Percentiles rank a stretch among this genome's conserved stretches.
Evolutionary conservation across 768 basidiomycete genomes (phyloP).

Genomic region (Cystobasidium onofrii): DNA sequence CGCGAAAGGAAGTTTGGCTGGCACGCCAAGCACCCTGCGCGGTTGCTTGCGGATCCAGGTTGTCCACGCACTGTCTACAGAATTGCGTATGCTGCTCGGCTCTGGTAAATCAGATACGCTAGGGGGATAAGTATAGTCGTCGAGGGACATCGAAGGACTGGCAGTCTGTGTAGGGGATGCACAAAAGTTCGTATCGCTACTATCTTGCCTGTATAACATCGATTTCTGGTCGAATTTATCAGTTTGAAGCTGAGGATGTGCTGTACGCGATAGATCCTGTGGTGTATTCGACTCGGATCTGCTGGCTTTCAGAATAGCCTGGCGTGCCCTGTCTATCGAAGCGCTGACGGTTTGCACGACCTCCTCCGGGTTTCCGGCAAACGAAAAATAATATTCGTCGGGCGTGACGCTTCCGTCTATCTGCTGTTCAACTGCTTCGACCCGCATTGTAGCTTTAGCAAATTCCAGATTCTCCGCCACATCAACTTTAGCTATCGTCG

Average conservation of each 20-base stretch:
- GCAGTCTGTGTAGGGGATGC: neutral
- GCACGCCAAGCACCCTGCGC: slow-evolving; percentile 7
- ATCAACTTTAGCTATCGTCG: slow-evolving; percentile 78
- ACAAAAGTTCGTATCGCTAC: neutral
- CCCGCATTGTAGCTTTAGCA: slow-evolving; percentile 69
- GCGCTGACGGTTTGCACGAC: slow-evolving; percentile 75
- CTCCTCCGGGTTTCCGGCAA: slow-evolving; percentile 70
- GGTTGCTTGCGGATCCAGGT: slow-evolving; percentile 27
- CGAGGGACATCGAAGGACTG: neutral
- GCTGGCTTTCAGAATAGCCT: slow-evolving; percentile 7
- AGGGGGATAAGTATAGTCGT: slow-evolving; percentile 10
- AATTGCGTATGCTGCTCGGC: neutral
- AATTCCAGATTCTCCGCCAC: slow-evolving; percentile 84
- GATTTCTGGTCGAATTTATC: neutral
- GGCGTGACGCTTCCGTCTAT: slow-evolving; percentile 55
- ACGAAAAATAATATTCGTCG: slow-evolving; percentile 71
- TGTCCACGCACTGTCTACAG: neutral
- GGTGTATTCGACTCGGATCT: neutral
- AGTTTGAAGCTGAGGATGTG: neutral
- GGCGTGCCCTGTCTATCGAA: slow-evolving; percentile 52
- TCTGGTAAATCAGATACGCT: neutral
- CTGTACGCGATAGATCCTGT: neutral
- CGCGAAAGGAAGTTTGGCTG: slow-evolving; percentile 6
- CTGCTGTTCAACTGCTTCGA: slow-evolving; percentile 64
- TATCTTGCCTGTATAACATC: neutral